Percentiles rank a stretch among this genome's conserved stretches.
phyloP scores from a whole-genome alignment of 768 basidiomycete species.

The Boletus subparvulus region DNA sequence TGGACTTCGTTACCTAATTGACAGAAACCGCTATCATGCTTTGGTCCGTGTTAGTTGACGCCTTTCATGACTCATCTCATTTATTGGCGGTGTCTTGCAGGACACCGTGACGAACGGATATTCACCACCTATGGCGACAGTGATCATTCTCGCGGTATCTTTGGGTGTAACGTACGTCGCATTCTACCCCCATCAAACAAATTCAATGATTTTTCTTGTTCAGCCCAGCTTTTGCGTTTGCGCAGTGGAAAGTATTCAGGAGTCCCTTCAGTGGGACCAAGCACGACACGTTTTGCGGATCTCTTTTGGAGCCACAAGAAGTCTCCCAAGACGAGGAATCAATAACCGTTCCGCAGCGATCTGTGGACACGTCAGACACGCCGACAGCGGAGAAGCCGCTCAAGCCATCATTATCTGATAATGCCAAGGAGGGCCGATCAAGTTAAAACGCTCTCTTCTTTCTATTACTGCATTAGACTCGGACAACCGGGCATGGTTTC shows the following conservation, averaged over 20 bases:
- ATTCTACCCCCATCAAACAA: neutral
- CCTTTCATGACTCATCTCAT: neutral
- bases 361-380: slow-evolving; percentile 15
- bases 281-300: slow-evolving; percentile 23
- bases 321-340: slow-evolving; percentile 22
- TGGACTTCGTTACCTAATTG: slow-evolving; percentile 62
- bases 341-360: slow-evolving; percentile 6
- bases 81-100: slow-evolving; percentile 30
- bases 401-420: slow-evolving; percentile 2
- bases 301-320: slow-evolving; percentile 28
- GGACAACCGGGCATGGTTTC: slow-evolving; percentile 3
- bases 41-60: slow-evolving; percentile 39
- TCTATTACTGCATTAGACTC: slow-evolving; percentile 1
- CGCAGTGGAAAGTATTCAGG: slow-evolving; percentile 53
- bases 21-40: slow-evolving; percentile 57
- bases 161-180: slow-evolving; percentile 53
- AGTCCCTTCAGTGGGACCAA: slow-evolving; percentile 44
- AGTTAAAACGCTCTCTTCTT: slow-evolving; percentile 3
- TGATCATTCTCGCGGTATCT: slow-evolving; percentile 53
- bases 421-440: slow-evolving; percentile 4
- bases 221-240: slow-evolving; percentile 54
- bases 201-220: neutral
- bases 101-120: slow-evolving; percentile 50
- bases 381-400: slow-evolving; percentile 20
- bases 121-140: slow-evolving; percentile 47